Evolutionary conservation across 441 rosid species (phyloP).

Genomic region (Erodium texanum): DNA sequence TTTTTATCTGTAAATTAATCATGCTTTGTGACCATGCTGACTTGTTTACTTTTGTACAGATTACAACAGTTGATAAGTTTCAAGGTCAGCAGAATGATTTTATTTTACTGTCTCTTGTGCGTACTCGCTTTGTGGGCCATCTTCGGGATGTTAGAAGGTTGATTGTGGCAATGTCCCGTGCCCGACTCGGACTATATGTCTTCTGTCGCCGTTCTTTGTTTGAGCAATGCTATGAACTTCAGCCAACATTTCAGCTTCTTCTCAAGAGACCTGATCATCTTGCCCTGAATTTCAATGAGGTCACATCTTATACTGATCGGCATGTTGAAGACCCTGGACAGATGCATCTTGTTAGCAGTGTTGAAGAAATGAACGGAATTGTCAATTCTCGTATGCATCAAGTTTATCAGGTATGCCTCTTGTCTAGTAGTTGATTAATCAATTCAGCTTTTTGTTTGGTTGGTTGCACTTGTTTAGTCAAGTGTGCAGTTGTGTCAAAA

Average conservation of each 20-base stretch:
- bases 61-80: conserved; percentile 95
- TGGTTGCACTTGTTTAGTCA: background rate
- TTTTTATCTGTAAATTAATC: background rate
- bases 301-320: conserved; percentile 61
- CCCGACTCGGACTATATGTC: conserved; percentile 84
- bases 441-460: background rate
- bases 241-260: conserved; percentile 78
- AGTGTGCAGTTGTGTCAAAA: background rate
- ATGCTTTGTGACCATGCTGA: background rate
- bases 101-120: conserved; percentile 85
- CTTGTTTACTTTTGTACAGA: conserved; percentile 34
- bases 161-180: conserved; percentile 98
- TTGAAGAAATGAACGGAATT: conserved; percentile 70
- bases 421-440: background rate
- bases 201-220: conserved; percentile 88
- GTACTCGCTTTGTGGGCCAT: conserved; percentile 95
- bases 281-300: conserved; percentile 57
- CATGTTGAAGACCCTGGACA: conserved; percentile 59
- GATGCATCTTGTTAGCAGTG: conserved; percentile 47
- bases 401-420: conserved; percentile 47
- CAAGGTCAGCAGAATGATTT: conserved; percentile 99
- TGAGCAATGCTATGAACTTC: conserved; percentile 95
- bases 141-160: conserved; percentile 96
- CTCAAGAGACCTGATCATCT: conserved; percentile 86
- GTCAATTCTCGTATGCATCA: conserved; percentile 48